A percentile compares a stretch with the other conserved stretches of the same genome.
Conservation (phyloP, 2,329 filamentous ascomycete genomes). For the Daldinia sp. region DNA sequence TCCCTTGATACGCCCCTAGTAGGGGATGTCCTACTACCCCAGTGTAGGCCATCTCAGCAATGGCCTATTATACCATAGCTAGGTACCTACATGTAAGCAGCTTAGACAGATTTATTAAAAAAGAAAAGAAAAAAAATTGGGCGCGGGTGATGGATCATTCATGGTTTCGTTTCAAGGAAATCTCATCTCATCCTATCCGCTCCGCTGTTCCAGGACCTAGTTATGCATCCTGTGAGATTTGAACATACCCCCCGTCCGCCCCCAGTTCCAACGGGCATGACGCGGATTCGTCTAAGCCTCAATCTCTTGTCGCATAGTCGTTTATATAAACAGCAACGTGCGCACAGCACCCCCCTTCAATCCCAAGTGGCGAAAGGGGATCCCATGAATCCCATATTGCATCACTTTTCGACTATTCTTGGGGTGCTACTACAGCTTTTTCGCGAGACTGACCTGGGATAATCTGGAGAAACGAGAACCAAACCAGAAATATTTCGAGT, state of each 20-base stretch:
- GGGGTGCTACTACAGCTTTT: slow-evolving; percentile 31
- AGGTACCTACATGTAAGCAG: background rate
- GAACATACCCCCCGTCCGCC: slow-evolving; percentile 22
- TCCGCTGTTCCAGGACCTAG: slow-evolving; percentile 25
- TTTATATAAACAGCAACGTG: slow-evolving; percentile 44
- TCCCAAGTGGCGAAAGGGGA: slow-evolving; percentile 39
- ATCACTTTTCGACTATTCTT: slow-evolving; percentile 34
- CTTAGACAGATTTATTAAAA: slow-evolving; percentile 14
- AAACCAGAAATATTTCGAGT: slow-evolving; percentile 33
- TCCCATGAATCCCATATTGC: slow-evolving; percentile 38
- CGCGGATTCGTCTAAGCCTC: slow-evolving; percentile 40
- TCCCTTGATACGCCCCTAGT: slow-evolving; percentile 2
- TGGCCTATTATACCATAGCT: background rate
- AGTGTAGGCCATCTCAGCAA: slow-evolving; percentile 6
- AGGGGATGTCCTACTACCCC: slow-evolving; percentile 2
- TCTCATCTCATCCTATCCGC: slow-evolving; percentile 32
- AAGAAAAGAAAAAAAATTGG: background rate
- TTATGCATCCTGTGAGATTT: slow-evolving; percentile 36
- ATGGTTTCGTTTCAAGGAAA: slow-evolving; percentile 34
- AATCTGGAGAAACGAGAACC: slow-evolving; percentile 12
- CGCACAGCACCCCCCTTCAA: slow-evolving; percentile 24
- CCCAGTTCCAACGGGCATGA: slow-evolving; percentile 23
- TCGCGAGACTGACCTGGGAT: slow-evolving; percentile 22
- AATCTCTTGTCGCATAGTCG: slow-evolving; percentile 32
- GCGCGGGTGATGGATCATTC: slow-evolving; percentile 24